Evolutionary conservation across 2,329 filamentous ascomycete genomes (phyloP), one percentile per base, ranked within the genome.

Genomic region (Botrytis pseudocinerea): DNA sequence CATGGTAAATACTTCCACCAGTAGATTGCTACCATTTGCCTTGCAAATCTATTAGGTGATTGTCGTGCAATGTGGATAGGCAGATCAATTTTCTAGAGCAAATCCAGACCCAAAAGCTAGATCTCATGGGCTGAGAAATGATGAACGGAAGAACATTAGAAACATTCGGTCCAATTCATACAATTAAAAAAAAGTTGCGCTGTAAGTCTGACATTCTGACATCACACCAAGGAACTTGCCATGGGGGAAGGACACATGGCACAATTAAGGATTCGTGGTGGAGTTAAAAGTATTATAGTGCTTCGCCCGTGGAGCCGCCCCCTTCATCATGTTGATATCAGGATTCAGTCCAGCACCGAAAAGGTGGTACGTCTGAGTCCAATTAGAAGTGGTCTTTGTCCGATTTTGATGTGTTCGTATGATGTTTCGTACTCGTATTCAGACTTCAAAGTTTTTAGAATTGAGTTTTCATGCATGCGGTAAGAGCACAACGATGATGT

Each of bases 231-330:
- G 65, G 48, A 42, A 42, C 35, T 57, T 57, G 65, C 25, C 18
- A 57, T 68, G 65, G 40, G 44, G 28, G 44, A 51, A 51, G 46
- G 64, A 57, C 35, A 68, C 64, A 68, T 68, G 64, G 18, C 35
- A 57, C 25, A 54, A 20, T 32, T 32, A 57, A 57, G 48, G 28
- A 68, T 68, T 54, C 16, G 35, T 57, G 48, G 35, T 68, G 64
- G 64, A 51, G 63, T 42, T 48, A 22, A 14, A 65, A 12, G 28
- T 4, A 46, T 64, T 64, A 16, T 63, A 25, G 38, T 42, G 25
- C 38, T 25, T 44, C 28, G 25, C 38, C n/a, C 25, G 38, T 60
- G 57, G 57, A 60, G 57, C 59, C 35, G 32, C 32, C 35, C n/a
- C 32, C 20, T 18, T 61, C n/a, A 38, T 18, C 18, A 64, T 28